Conservation (phyloP, 768 basidiomycete species). For the Tricholoma bakamatsutake region DNA sequence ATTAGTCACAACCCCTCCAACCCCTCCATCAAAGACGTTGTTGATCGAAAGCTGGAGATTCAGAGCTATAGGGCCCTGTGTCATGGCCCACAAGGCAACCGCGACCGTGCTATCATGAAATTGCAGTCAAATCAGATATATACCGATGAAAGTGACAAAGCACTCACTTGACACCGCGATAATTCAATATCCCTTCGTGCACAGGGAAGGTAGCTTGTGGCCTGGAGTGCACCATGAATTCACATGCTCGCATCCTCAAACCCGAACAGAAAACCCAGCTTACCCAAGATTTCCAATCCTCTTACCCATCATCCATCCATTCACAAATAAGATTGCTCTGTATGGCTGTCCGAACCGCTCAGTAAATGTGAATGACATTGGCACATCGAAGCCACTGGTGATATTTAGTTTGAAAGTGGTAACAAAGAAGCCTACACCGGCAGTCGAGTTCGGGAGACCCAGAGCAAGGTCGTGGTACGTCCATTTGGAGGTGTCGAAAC, state of each 20-base stretch:
- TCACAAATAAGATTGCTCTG: conserved; percentile 69
- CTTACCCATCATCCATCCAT: conserved; percentile 91
- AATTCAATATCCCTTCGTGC: conserved; percentile 74
- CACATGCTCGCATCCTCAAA: not conserved
- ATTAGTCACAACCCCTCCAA: conserved; percentile 47
- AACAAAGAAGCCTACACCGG: conserved; percentile 81
- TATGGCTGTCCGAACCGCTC: conserved; percentile 57
- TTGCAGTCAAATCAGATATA: not conserved
- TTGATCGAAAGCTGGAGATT: conserved; percentile 51
- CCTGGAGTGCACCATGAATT: conserved; percentile 24
- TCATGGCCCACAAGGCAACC: conserved; percentile 68
- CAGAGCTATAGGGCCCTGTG: conserved; percentile 40
- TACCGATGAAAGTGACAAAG: not conserved
- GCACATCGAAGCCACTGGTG: conserved; percentile 55
- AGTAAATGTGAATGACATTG: conserved; percentile 68
- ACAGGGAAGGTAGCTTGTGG: conserved; percentile 82
- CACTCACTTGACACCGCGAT: conserved; percentile 62
- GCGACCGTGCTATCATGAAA: conserved; percentile 41
- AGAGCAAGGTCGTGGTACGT: conserved; percentile 43
- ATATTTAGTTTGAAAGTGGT: conserved; percentile 64
- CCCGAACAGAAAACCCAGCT: conserved; percentile 8
- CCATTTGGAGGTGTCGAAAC: conserved; percentile 63
- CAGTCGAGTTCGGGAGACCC: conserved; percentile 49
- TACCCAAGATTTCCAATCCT: conserved; percentile 66
- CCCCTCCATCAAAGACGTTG: conserved; percentile 56